These are phyloP conservation scores for Viola pubescens DNA, from an alignment of 441 rosid genomes.

Conservation along the genomic window DNA sequence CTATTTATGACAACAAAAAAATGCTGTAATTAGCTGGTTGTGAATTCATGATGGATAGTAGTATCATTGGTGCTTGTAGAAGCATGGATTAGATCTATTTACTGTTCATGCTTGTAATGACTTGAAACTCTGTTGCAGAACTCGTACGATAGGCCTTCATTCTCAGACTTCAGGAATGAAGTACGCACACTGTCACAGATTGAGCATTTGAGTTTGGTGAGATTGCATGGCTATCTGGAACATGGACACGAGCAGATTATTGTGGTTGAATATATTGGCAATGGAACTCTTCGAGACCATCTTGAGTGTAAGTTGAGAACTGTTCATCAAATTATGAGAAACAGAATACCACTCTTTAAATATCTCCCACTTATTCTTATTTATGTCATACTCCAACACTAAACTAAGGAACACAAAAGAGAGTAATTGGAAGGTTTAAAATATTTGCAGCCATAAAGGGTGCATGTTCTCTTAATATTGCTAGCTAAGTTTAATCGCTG, in stretches of 20 bases:
- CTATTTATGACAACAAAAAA: too few relatives aligned
- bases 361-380: background rate
- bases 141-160: conserved; percentile 31
- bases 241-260: conserved; percentile 56
- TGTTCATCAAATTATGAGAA: background rate
- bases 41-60: background rate
- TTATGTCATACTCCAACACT: background rate
- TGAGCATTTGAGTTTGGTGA: conserved; percentile 83
- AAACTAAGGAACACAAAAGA: too few relatives aligned
- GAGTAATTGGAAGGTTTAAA: too few relatives aligned
- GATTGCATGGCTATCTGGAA: conserved; percentile 61
- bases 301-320: conserved; percentile 58
- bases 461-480: too few relatives aligned
- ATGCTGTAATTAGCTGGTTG: background rate
- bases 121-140: conserved; percentile 35
- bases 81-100: background rate
- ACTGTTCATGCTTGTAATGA: conserved; percentile 5
- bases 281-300: conserved; percentile 74
- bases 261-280: conserved; percentile 61
- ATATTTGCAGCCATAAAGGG: too few relatives aligned
- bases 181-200: conserved; percentile 71
- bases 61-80: background rate
- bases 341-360: background rate
- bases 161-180: conserved; percentile 73
- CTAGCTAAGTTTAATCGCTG: too few relatives aligned